These are phyloP conservation scores for Manihot esculenta DNA, from an alignment of 441 rosid species.

Conservation along the genomic window DNA sequence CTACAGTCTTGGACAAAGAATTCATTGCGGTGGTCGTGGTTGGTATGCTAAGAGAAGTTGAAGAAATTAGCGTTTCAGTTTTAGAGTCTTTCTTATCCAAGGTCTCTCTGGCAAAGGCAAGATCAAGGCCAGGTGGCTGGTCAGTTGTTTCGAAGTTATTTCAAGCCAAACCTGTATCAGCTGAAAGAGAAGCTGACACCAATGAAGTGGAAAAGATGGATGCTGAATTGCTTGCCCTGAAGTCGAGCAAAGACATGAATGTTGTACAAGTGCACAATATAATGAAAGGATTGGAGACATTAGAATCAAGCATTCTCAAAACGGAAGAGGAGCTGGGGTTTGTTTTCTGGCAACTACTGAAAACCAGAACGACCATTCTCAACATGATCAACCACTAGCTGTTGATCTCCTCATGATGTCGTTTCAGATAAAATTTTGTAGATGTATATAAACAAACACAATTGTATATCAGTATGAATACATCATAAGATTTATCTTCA, in stretches of 20 bases:
- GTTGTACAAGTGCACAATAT: not conserved
- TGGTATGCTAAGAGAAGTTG: not conserved
- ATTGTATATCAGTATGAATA: no score
- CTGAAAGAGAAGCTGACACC: not conserved
- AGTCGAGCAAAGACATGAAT: constrained; percentile 16
- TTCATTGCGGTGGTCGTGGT: not conserved
- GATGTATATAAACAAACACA: no score
- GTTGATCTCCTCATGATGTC: not conserved
- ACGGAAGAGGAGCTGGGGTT: no score
- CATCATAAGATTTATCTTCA: no score
- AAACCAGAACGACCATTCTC: not conserved
- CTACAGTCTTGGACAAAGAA: not conserved
- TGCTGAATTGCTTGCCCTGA: not conserved
- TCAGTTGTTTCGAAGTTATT: constrained; percentile 1
- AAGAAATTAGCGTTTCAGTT: not conserved
- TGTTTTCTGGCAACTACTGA: no score
- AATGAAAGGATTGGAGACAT: no score
- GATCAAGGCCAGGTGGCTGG: constrained; percentile 1
- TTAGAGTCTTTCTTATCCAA: constrained; percentile 1
- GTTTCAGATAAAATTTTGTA: not conserved
- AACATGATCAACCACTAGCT: no score
- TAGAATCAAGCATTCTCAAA: no score
- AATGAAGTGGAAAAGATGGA: not conserved
- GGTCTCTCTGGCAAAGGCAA: not conserved
- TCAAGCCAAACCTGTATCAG: not conserved